These are phyloP conservation scores for Maudiozyma turicensis DNA, from an alignment of 805 yeast genomes.

Conservation along the genomic window DNA sequence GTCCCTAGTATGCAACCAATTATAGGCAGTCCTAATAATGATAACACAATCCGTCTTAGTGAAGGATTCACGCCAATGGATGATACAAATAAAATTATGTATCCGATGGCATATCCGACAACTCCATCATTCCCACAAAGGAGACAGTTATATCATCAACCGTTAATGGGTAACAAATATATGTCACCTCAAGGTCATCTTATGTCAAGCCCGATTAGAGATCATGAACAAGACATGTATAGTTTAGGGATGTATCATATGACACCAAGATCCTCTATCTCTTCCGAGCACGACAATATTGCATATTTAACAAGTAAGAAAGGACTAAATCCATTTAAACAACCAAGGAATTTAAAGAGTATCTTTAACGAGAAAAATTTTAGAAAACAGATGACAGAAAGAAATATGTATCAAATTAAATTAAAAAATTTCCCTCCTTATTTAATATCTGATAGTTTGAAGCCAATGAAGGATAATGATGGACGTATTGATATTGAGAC, in stretches of 20 bases:
- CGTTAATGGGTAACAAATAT: not conserved
- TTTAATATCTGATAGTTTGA: conserved; percentile 16
- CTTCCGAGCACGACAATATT: not conserved
- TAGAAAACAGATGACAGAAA: conserved; percentile 28
- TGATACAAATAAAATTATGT: not conserved
- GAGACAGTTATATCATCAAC: conserved; percentile 1
- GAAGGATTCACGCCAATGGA: not conserved
- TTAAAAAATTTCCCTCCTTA: conserved; percentile 28
- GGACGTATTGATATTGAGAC: conserved; percentile 8
- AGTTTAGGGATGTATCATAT: not conserved
- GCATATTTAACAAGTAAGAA: conserved; percentile 1
- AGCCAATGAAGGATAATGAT: not conserved
- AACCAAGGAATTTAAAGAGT: conserved; percentile 21
- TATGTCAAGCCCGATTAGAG: not conserved
- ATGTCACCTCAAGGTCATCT: not conserved
- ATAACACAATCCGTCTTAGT: not conserved
- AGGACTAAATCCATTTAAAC: conserved; percentile 9
- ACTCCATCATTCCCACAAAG: not conserved
- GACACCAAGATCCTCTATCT: not conserved
- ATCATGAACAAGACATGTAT: not conserved
- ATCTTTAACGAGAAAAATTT: conserved; percentile 27
- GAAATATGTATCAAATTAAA: conserved; percentile 27
- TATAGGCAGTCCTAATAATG: not conserved
- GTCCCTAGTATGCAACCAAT: not conserved
- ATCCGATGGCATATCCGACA: not conserved